These are phyloP conservation scores for Nematodospora anomalae DNA, from an alignment of 1,139 yeast species.

Conservation along the genomic window DNA sequence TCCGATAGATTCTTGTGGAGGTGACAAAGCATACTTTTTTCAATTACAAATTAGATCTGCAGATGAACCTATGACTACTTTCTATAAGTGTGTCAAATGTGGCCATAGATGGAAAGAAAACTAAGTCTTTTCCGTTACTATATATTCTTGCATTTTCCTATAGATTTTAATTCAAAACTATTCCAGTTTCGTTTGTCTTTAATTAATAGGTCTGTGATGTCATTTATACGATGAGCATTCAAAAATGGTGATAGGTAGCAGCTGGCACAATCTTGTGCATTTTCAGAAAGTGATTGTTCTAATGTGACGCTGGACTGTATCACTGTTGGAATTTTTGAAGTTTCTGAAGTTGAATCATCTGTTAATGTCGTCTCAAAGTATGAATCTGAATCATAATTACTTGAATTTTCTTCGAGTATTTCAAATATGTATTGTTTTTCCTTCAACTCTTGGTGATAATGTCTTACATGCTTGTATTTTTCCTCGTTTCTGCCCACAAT, in stretches of 20 bases:
- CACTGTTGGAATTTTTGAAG: slow-evolving; percentile 1
- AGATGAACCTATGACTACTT: slow-evolving; percentile 94
- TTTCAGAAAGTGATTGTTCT: slow-evolving; percentile 7
- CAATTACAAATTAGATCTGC: slow-evolving; percentile 94
- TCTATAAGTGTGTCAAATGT: slow-evolving; percentile 89
- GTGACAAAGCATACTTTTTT: slow-evolving; percentile 91
- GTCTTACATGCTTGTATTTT: slow-evolving; percentile 22
- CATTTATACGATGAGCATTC: slow-evolving; percentile 4
- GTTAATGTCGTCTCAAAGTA: slow-evolving; percentile 1
- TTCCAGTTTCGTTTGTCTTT: slow-evolving; percentile 13
- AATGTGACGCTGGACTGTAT: slow-evolving; percentile 6
- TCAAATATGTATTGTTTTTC: slow-evolving; percentile 4
- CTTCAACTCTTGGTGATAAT: slow-evolving; percentile 16
- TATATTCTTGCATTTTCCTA: neutral
- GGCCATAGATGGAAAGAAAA: slow-evolving; percentile 97
- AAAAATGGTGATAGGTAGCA: slow-evolving; percentile 4
- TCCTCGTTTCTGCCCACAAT: slow-evolving; percentile 28
- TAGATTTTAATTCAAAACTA: slow-evolving; percentile 2
- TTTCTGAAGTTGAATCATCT: neutral
- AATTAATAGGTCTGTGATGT: slow-evolving; percentile 7
- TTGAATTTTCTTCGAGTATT: slow-evolving; percentile 12
- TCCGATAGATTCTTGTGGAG: slow-evolving; percentile 83
- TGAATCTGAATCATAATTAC: slow-evolving; percentile 14
- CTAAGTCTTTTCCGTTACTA: slow-evolving; percentile 24
- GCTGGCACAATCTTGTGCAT: neutral